Conservation (phyloP, 306 rosid species). For the Hippophae rhamnoides region DNA sequence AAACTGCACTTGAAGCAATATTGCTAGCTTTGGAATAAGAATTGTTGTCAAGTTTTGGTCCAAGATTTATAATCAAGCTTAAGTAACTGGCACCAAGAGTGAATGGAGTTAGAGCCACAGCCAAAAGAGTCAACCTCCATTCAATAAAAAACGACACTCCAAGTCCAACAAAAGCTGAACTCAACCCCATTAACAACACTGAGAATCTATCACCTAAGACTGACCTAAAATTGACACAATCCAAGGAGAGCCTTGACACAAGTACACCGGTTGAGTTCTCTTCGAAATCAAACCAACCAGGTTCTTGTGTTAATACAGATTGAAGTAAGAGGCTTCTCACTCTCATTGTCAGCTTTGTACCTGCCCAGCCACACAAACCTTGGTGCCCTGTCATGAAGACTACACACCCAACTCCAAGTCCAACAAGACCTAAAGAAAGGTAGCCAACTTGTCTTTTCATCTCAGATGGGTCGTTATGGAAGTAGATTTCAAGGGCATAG, state of each 20-base stretch:
- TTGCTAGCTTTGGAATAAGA: slow-evolving; percentile 75
- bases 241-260: slow-evolving; percentile 62
- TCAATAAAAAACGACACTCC: slow-evolving; percentile 44
- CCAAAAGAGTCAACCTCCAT: slow-evolving; percentile 57
- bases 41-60: slow-evolving; percentile 53
- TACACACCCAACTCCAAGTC: slow-evolving; percentile 72
- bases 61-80: slow-evolving; percentile 62
- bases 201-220: slow-evolving; percentile 70
- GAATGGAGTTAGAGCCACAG: slow-evolving; percentile 73
- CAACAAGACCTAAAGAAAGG: slow-evolving; percentile 60
- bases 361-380: slow-evolving; percentile 92
- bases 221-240: slow-evolving; percentile 56
- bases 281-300: slow-evolving; percentile 88
- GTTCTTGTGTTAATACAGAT: slow-evolving; percentile 81
- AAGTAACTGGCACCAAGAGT: slow-evolving; percentile 87
- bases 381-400: slow-evolving; percentile 82
- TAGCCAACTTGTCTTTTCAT: slow-evolving; percentile 38
- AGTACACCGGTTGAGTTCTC: slow-evolving; percentile 71
- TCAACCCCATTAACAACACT: slow-evolving; percentile 78
- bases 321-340: slow-evolving; percentile 67
- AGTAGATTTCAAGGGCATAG: slow-evolving; percentile 52
- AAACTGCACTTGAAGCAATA: slow-evolving; percentile 83
- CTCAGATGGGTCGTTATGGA: slow-evolving; percentile 18
- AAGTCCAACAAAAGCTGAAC: slow-evolving; percentile 69
- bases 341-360: slow-evolving; percentile 71